A percentile compares a stretch with the other conserved stretches of the same genome.
These are phyloP conservation scores for Cystobasidiaceae sp. DNA, from an alignment of 1,284 basidiomycete genomes.

Conservation along the genomic window DNA sequence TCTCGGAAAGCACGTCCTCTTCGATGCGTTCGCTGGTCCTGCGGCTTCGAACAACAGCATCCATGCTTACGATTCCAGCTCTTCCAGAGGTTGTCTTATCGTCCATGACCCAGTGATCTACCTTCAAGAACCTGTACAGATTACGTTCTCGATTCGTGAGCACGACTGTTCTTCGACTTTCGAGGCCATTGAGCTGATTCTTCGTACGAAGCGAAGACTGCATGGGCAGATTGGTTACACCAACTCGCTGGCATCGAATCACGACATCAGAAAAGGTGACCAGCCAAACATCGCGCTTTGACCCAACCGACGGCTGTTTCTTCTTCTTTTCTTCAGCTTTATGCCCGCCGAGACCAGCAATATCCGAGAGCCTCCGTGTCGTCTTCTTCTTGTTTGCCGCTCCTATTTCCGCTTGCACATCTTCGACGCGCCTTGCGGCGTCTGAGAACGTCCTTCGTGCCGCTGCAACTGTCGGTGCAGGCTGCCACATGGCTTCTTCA, in stretches of 20 bases:
- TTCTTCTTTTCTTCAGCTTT: conserved; percentile 46
- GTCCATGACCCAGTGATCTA: conserved; percentile 24
- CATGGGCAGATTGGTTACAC: conserved; percentile 73
- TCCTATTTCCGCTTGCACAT: conserved; percentile 37
- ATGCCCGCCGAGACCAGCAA: conserved; percentile 55
- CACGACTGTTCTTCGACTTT: background rate
- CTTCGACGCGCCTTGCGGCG: conserved; percentile 19
- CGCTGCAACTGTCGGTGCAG: conserved; percentile 24
- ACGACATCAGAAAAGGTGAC: conserved; percentile 94
- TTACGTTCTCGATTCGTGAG: conserved; percentile 8
- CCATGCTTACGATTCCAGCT: conserved; percentile 24
- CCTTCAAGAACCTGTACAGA: conserved; percentile 11
- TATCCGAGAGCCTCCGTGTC: conserved; percentile 74
- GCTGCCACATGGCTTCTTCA: conserved; percentile 58
- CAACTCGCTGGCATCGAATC: conserved; percentile 80
- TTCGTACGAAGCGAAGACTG: background rate
- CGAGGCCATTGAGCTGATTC: background rate
- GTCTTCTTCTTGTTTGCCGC: conserved; percentile 69
- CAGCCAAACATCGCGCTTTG: conserved; percentile 77
- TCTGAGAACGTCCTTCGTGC: conserved; percentile 43
- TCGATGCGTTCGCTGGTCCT: background rate
- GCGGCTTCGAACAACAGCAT: conserved; percentile 9
- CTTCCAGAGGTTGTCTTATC: conserved; percentile 3
- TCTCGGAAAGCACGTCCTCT: background rate
- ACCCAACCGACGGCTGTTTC: conserved; percentile 42